Conservation (phyloP, 495 filamentous ascomycete species). For the Annulohypoxylon bovei region DNA sequence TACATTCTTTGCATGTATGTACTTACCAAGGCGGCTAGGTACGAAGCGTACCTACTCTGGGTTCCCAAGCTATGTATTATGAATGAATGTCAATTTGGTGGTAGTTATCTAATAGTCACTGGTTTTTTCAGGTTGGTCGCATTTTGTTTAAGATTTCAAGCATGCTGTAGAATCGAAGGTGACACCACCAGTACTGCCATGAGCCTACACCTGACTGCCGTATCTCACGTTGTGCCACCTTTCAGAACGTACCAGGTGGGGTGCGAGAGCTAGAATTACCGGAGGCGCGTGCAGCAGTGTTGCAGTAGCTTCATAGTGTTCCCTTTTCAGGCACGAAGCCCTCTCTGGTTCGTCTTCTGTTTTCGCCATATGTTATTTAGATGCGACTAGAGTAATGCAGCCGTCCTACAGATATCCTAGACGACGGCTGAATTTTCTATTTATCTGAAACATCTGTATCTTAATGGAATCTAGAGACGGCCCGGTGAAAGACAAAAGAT, state of each 20-base stretch:
- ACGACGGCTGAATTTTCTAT: neutral
- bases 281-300: conserved; percentile 1
- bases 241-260: neutral
- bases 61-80: no score
- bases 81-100: no score
- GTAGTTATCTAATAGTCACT: no score
- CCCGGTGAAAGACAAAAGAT: conserved; percentile 16
- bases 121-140: no score
- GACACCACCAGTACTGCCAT: conserved; percentile 28
- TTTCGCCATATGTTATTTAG: neutral
- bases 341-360: neutral
- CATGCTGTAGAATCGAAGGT: conserved; percentile 21
- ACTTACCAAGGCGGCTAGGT: no score
- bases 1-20: no score
- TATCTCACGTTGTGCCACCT: conserved; percentile 33
- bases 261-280: neutral
- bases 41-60: neutral
- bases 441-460: neutral
- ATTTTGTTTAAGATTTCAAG: neutral
- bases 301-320: conserved; percentile 19
- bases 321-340: neutral
- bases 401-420: neutral
- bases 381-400: neutral
- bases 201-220: conserved; percentile 30
- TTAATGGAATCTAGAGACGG: neutral